phyloP scores from a whole-genome alignment of 202 grass and related monocot species.

The Schoenoplectus tabernaemontani region DNA sequence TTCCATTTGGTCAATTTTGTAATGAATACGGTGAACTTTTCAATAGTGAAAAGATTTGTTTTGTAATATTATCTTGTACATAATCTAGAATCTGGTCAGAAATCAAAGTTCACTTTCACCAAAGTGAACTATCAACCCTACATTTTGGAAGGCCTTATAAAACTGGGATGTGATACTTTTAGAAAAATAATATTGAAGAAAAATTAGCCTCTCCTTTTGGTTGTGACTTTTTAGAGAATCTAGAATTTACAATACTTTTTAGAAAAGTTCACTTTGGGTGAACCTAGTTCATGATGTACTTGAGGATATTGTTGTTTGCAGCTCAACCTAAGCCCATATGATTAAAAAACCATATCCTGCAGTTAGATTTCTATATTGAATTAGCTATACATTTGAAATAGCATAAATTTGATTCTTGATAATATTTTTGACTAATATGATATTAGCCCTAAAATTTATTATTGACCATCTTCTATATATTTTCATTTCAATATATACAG shows the following conservation, averaged over 20 bases:
- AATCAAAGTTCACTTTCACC: background rate
- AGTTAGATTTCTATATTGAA: background rate
- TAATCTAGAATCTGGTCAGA: background rate
- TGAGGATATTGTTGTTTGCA: slow-evolving; percentile 12
- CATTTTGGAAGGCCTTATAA: slow-evolving; percentile 5
- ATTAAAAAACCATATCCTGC: background rate
- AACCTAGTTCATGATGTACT: no score
- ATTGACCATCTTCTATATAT: background rate
- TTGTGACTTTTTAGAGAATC: background rate
- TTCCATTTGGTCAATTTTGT: background rate
- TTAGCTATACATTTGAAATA: background rate
- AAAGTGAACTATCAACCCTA: slow-evolving; percentile 4
- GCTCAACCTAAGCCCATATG: background rate
- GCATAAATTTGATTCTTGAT: background rate
- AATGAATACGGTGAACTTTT: background rate
- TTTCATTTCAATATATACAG: slow-evolving; percentile 17
- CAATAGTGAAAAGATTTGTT: background rate
- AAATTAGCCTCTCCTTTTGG: slow-evolving; percentile 6
- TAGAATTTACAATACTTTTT: background rate
- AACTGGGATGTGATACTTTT: background rate
- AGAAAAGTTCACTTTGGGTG: no score
- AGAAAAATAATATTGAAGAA: background rate
- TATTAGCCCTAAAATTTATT: no score
- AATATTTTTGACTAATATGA: background rate
- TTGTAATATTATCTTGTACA: background rate